phyloP scores from a whole-genome alignment of 225 moss, liverwort and hornwort species.

The Climacium dendroides region DNA sequence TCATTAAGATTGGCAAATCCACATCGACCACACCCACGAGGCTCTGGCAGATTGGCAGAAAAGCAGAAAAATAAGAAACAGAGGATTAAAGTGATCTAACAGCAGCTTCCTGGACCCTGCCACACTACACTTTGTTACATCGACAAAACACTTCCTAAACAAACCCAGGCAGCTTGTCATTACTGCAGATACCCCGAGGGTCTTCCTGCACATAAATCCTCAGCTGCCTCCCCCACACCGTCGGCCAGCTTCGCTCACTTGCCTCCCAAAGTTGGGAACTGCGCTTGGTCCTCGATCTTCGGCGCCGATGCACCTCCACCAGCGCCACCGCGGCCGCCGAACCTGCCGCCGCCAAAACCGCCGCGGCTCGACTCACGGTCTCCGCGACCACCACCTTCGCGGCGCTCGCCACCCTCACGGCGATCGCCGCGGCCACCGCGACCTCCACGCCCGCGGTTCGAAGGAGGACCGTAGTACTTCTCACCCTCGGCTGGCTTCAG shows the following conservation, averaged over 20 bases:
- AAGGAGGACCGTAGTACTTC: constrained; percentile 42
- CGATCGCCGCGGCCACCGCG: constrained; percentile 36
- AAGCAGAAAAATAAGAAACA: not conserved
- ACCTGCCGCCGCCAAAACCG: constrained; percentile 6
- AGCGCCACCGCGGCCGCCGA: not conserved
- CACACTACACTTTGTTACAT: constrained; percentile 14
- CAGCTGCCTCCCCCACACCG: not conserved
- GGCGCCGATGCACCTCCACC: constrained; percentile 42
- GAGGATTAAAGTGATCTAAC: not conserved
- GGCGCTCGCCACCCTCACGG: constrained; percentile 17
- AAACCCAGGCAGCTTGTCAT: constrained; percentile 11
- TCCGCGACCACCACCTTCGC: constrained; percentile 17
- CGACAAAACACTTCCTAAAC: constrained; percentile 9
- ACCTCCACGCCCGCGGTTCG: constrained; percentile 57
- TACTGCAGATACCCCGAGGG: not conserved
- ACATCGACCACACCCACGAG: not conserved
- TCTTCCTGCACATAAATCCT: not conserved
- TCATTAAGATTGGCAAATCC: constrained; percentile 5
- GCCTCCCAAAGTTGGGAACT: constrained; percentile 79
- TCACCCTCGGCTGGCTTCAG: constrained; percentile 84
- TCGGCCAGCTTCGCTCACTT: constrained; percentile 22
- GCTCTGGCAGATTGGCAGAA: not conserved
- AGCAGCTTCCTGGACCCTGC: constrained; percentile 18
- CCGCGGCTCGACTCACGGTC: constrained; percentile 18
- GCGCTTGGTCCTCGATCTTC: constrained; percentile 76